These are phyloP conservation scores for Lepidium didymum DNA, from an alignment of 345 rosid genomes.

Conservation along the genomic window DNA sequence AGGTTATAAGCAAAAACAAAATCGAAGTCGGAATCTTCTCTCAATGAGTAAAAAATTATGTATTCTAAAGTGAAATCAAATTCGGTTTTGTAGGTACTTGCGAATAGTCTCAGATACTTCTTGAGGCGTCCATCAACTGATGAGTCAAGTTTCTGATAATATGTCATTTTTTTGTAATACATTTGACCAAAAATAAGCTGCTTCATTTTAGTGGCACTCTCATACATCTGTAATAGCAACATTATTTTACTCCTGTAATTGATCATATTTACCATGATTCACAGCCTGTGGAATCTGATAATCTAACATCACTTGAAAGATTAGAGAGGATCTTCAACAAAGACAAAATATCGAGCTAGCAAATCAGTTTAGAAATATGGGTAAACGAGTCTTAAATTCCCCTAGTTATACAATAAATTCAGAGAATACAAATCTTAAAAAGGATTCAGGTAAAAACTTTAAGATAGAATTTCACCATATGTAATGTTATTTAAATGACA, in stretches of 20 bases:
- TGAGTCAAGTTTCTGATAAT: conserved; percentile 59
- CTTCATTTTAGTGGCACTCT: neutral
- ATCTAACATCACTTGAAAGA: neutral
- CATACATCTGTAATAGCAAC: conserved; percentile 24
- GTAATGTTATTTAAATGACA: conserved; percentile 26
- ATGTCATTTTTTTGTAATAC: neutral
- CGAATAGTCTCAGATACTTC: conserved; percentile 67
- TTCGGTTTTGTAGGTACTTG: conserved; percentile 46
- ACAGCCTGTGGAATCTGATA: neutral
- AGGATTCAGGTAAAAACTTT: conserved; percentile 23
- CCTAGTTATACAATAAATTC: conserved; percentile 25
- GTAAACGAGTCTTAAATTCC: conserved; percentile 15
- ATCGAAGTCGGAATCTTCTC: neutral
- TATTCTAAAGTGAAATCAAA: neutral
- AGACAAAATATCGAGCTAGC: neutral
- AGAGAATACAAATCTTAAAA: conserved; percentile 18
- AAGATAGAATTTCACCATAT: conserved; percentile 28
- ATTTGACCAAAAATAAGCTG: conserved; percentile 24
- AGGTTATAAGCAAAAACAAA: conserved; percentile 30
- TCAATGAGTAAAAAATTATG: neutral
- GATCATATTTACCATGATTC: neutral
- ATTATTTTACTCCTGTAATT: neutral
- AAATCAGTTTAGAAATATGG: conserved; percentile 14
- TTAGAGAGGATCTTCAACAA: neutral
- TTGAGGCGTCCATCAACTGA: conserved; percentile 75